A percentile compares a stretch with the other conserved stretches of the same genome.
Evolutionary conservation across 129 eudicot genomes (phyloP).

Genomic region (Tanacetum coccineum): DNA sequence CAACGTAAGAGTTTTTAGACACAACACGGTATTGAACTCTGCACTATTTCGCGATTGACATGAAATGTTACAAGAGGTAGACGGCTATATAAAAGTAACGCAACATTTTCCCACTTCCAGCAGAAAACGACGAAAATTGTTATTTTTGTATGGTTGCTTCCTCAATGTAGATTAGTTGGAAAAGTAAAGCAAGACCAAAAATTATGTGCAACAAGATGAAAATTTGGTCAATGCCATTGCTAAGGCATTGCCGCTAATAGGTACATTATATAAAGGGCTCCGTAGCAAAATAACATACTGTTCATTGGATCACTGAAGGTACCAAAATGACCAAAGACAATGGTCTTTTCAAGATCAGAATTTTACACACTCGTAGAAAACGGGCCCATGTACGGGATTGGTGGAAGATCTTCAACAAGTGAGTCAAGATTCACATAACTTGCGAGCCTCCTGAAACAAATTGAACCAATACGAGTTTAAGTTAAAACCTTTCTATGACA

Average conservation of each 20-base stretch:
- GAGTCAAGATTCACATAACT: slow-evolving; percentile 29
- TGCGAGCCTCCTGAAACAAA: slow-evolving; percentile 32
- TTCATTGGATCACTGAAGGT: slow-evolving; percentile 18
- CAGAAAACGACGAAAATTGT: no score
- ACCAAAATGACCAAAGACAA: slow-evolving; percentile 19
- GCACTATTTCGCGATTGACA: no score
- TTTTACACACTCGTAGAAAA: slow-evolving; percentile 25
- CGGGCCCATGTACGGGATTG: slow-evolving; percentile 17
- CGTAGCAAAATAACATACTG: slow-evolving; percentile 25
- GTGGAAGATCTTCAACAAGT: slow-evolving; percentile 21
- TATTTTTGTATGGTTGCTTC: background rate
- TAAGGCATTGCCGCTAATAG: slow-evolving; percentile 23
- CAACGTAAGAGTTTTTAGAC: no score
- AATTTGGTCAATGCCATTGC: slow-evolving; percentile 19
- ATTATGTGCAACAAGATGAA: slow-evolving; percentile 5
- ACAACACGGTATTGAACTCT: no score
- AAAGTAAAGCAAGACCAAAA: slow-evolving; percentile 6
- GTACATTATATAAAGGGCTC: slow-evolving; percentile 23
- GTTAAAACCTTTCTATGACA: background rate
- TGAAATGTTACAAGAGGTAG: no score
- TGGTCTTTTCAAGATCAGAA: slow-evolving; percentile 19
- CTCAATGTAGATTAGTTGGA: background rate
- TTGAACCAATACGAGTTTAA: background rate
- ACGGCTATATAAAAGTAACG: no score
- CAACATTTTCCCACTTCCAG: no score